phyloP scores from a whole-genome alignment of 2,329 filamentous ascomycete species.

The Venturia asperata region DNA sequence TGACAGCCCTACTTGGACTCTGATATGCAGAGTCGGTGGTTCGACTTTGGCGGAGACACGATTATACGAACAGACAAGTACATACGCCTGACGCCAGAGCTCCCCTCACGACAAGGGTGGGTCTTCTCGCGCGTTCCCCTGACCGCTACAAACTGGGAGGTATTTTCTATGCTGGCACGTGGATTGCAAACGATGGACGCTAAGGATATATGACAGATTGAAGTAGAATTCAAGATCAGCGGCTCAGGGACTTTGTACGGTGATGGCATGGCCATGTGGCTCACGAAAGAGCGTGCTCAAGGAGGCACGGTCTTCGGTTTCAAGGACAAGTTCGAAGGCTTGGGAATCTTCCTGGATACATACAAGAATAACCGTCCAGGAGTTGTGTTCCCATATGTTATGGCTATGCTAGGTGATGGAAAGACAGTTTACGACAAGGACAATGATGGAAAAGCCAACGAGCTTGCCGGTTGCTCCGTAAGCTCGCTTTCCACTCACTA shows the following conservation, averaged over 20 bases:
- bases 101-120: constrained; percentile 85
- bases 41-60: constrained; percentile 95
- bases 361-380: constrained; percentile 99
- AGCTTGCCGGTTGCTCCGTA: constrained; percentile 87
- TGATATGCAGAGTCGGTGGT: constrained; percentile 97
- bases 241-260: constrained; percentile 86
- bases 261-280: constrained; percentile 96
- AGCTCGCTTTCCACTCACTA: constrained; percentile 24
- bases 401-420: constrained; percentile 96
- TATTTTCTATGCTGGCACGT: constrained; percentile 28
- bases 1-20: constrained; percentile 88
- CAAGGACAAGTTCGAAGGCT: constrained; percentile 81
- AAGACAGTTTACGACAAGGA: constrained; percentile 83
- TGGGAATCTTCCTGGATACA: constrained; percentile 94
- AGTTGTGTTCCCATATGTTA: constrained; percentile 92
- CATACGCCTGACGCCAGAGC: constrained; percentile 84
- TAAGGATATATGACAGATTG: constrained; percentile 49
- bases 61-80: constrained; percentile 74
- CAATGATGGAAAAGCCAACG: constrained; percentile 87
- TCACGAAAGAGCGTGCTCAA: constrained; percentile 84
- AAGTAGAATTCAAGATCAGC: constrained; percentile 90
- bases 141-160: constrained; percentile 97
- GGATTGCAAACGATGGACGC: background rate
- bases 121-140: constrained; percentile 89
- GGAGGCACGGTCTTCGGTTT: constrained; percentile 81